Evolutionary conservation across 495 filamentous ascomycete genomes (phyloP).

Genomic region (Aspergillus affinis): DNA sequence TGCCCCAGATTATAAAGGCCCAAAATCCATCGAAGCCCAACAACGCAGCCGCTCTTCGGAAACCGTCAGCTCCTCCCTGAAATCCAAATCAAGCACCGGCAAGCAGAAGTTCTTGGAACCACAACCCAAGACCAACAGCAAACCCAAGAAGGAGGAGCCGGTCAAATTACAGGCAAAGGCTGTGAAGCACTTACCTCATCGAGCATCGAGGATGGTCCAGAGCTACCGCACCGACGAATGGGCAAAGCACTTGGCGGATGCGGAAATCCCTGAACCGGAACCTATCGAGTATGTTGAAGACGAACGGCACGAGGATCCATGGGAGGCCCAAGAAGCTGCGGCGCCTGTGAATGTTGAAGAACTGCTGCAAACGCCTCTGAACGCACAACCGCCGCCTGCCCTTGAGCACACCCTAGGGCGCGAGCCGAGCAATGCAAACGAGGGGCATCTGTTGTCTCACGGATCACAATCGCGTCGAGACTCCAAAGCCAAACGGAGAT

Average conservation of each 20-base stretch:
- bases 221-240: slow-evolving; percentile 94
- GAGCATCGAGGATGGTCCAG: slow-evolving; percentile 66
- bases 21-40: background rate
- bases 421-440: slow-evolving; percentile 16
- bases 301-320: slow-evolving; percentile 19
- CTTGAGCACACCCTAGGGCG: slow-evolving; percentile 25
- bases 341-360: slow-evolving; percentile 64
- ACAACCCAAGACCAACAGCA: slow-evolving; percentile 4
- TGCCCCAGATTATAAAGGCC: background rate
- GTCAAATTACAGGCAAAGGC: slow-evolving; percentile 33
- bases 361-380: slow-evolving; percentile 69
- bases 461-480: slow-evolving; percentile 9
- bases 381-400: slow-evolving; percentile 38
- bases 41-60: background rate
- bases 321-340: slow-evolving; percentile 47
- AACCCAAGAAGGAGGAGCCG: slow-evolving; percentile 26
- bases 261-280: slow-evolving; percentile 75
- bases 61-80: background rate
- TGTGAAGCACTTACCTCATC: slow-evolving; percentile 39
- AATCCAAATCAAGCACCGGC: background rate
- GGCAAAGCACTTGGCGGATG: slow-evolving; percentile 83
- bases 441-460: slow-evolving; percentile 17
- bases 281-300: slow-evolving; percentile 49
- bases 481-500: slow-evolving; percentile 13
- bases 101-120: background rate